Percentiles rank a stretch among this genome's conserved stretches.
phyloP scores from a whole-genome alignment of 106 monocot genomes.

The Dendrobium huoshanense region DNA sequence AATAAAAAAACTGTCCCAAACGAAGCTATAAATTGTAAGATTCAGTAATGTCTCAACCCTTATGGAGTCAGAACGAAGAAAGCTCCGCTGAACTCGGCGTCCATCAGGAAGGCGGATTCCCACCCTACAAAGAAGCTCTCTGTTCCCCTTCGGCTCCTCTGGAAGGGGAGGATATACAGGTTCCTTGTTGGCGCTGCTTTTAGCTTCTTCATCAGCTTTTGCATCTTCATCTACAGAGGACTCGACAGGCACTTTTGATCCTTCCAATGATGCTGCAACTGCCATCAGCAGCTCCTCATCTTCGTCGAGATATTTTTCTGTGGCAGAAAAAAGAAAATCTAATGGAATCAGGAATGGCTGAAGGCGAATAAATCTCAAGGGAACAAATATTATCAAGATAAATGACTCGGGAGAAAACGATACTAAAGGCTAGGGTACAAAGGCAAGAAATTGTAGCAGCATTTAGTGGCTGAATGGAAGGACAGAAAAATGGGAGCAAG shows the following conservation, averaged over 20 bases:
- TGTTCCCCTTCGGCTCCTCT: constrained; percentile 70
- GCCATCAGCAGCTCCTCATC: constrained; percentile 22
- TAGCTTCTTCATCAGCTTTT: constrained; percentile 17
- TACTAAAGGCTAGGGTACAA: too few relatives aligned
- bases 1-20: too few relatives aligned
- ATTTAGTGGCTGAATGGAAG: neutral
- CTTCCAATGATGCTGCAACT: constrained; percentile 27
- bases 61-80: constrained; percentile 55
- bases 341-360: neutral
- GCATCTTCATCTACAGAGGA: constrained; percentile 12
- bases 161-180: constrained; percentile 67
- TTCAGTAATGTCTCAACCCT: constrained; percentile 34
- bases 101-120: constrained; percentile 88
- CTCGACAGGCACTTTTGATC: constrained; percentile 8
- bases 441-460: too few relatives aligned
- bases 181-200: constrained; percentile 13
- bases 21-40: neutral
- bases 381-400: neutral
- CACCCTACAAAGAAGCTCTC: constrained; percentile 57
- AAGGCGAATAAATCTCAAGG: neutral
- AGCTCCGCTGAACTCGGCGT: constrained; percentile 63
- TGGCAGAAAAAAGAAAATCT: too few relatives aligned
- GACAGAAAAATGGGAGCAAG: neutral
- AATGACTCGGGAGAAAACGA: neutral
- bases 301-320: constrained; percentile 5